Evolutionary conservation across 768 basidiomycete species (phyloP), one percentile per base, ranked within the genome.

Genomic region (Hericium rajendrae): DNA sequence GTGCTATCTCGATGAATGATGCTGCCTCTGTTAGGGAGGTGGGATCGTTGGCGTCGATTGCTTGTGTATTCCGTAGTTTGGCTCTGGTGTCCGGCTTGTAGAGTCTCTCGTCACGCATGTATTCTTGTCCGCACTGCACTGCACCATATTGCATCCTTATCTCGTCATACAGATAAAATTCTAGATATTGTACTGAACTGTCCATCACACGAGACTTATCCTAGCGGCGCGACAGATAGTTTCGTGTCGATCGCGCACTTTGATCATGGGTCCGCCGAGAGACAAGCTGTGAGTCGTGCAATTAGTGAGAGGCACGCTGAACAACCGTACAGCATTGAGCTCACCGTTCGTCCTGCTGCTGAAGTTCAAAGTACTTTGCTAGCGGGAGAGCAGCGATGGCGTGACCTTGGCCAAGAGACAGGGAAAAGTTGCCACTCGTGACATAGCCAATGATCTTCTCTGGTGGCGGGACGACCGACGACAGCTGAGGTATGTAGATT

Each of bases 401-500:
- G 63, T 82, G 82, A 0, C 91, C 93, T 58, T 79, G 72, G 0
- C 94, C 94, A 28, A 84, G 79, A 0, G 83, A 77, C 8, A 97
- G 76, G 1, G 94, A 94, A 67, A 80, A 87, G 59, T 84, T 84
- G 0, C 94, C 94, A 2, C 88, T 85, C 0, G 92, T 91, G 18
- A 93, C 77, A 64, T 88, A 90, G 0, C 95, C 94, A 54, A 95
- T 81, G 24, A 89, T 76, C 3, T 71, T 66, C 3, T 72, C 67
- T 1, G 72, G 64, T 5, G 83, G 75, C 6, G 71, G 67, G 6
- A 69, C 60, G 58, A 76, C 72, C 12, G 76, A 32, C 32, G 32
- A 76, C 3, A 83, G 65, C 84, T 86, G 58, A 13, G 24, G 22
- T 51, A 13, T 62, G 24, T 60, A 52, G 51, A 16, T 40, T 38